Evolutionary conservation across 2,329 filamentous ascomycete genomes (phyloP), one percentile per base, ranked within the genome.

Genomic region (Phialophora macrospora): DNA sequence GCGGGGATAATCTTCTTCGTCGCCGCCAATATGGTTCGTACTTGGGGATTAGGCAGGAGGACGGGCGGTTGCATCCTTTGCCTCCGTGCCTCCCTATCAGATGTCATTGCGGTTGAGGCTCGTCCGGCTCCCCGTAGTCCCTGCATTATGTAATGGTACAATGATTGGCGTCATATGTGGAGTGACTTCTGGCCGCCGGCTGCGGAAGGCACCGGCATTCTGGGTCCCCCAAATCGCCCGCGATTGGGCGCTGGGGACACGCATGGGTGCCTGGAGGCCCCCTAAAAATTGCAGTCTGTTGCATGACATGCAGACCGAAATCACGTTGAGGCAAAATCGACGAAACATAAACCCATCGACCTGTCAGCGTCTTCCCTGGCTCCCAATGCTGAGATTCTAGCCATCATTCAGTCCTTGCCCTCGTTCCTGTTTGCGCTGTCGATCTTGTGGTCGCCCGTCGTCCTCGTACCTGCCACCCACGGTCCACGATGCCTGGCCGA

Each of bases 401-500:
- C 12, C 24, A 4, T 22, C 24, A 2, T 51, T 20, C 44, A n/a
- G 28, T 60, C 11, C 17, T 28, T n/a, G n/a, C n/a, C 9, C 12
- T 32, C 48, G 11, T 55, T 58, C 34, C 30, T 54, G 52, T 49
- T 22, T 22, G 55, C 49, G 34, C 24, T 28, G 34, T 28, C 55
- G 1, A 17, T 14, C 60, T 38, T 30, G 26, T 41, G 56, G 51
- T 12, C 52, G 22, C 30, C 41, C 22, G 52, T 54, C 48, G 34
- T 44, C 56, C 26, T 41, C 30, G 24, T 60, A 30, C 24, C n/a
- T 22, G 24, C 5, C 49, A 55, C 24, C 44, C 7, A 22, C n/a
- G 9, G 11, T 14, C n/a, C 46, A 67, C 22, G 17, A 70, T 70
- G 69, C 91, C 93, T 72, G 88, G 87, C 74, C 87, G 87, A 76